These are phyloP conservation scores for Melanomma pulvis-pyrius DNA, from an alignment of 495 filamentous ascomycete species.

Conservation along the genomic window DNA sequence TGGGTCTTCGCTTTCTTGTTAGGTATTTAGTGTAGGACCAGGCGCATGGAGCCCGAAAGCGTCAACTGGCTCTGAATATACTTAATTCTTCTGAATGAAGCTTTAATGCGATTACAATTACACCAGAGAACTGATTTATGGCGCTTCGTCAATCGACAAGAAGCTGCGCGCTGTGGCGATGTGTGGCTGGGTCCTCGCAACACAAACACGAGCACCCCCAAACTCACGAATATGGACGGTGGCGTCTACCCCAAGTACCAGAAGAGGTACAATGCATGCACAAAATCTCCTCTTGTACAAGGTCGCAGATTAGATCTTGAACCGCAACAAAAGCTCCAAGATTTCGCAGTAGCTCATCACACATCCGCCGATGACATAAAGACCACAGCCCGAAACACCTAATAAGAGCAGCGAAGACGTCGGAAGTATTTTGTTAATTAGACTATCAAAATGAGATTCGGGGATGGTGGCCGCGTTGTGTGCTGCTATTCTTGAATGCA, in stretches of 20 bases:
- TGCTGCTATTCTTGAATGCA: neutral
- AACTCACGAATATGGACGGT: neutral
- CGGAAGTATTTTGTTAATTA: neutral
- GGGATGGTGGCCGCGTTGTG: neutral
- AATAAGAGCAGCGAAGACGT: neutral
- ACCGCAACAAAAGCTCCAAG: no score
- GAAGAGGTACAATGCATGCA: neutral
- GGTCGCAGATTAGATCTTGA: no score
- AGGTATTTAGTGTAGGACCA: neutral
- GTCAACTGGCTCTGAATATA: neutral
- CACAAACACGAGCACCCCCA: neutral
- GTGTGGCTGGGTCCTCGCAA: neutral
- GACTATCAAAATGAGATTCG: neutral
- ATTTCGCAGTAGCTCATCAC: no score
- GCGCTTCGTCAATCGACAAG: neutral
- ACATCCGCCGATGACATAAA: no score
- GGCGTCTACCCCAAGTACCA: neutral
- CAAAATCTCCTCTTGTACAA: neutral
- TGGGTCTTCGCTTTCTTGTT: neutral
- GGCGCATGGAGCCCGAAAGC: neutral
- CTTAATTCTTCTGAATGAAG: neutral
- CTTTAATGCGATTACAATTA: neutral
- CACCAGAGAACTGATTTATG: neutral
- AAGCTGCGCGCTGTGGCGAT: neutral
- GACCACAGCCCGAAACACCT: no score